A percentile compares a stretch with the other conserved stretches of the same genome.
Evolutionary conservation across 2,329 filamentous ascomycete species (phyloP).

Genomic region (Colletotrichum higginsianum): DNA sequence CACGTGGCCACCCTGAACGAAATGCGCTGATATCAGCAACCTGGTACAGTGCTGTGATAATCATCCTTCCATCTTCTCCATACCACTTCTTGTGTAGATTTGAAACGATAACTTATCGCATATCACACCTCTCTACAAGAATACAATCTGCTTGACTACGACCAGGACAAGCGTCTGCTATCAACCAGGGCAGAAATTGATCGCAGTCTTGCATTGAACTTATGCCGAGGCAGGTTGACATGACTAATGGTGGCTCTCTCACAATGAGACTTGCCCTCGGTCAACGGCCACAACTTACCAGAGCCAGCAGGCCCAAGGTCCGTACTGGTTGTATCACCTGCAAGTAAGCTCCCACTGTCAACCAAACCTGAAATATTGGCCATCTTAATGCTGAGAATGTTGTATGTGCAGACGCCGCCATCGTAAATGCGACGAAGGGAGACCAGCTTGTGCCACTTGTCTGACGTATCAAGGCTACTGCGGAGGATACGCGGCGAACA

Average conservation of each 20-base stretch:
- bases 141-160: no score
- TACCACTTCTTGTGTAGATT: no score
- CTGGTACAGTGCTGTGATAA: no score
- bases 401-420: constrained; percentile 3
- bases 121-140: no score
- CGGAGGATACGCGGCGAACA: constrained; percentile 8
- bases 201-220: no score
- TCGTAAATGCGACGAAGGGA: constrained; percentile 31
- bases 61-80: no score
- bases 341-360: constrained; percentile 3
- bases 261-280: constrained; percentile 6
- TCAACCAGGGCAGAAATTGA: no score
- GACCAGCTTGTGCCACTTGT: constrained; percentile 23
- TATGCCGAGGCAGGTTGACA: background rate
- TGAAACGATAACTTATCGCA: no score
- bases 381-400: background rate
- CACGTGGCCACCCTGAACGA: no score
- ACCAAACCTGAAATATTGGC: background rate
- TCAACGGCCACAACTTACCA: constrained; percentile 1
- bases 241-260: background rate
- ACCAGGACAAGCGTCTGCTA: no score
- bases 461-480: constrained; percentile 33
- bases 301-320: constrained; percentile 27
- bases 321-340: constrained; percentile 30
- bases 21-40: no score